Evolutionary conservation across 78 protist species (phyloP).

Genomic region (Dictyostelium purpureum): DNA sequence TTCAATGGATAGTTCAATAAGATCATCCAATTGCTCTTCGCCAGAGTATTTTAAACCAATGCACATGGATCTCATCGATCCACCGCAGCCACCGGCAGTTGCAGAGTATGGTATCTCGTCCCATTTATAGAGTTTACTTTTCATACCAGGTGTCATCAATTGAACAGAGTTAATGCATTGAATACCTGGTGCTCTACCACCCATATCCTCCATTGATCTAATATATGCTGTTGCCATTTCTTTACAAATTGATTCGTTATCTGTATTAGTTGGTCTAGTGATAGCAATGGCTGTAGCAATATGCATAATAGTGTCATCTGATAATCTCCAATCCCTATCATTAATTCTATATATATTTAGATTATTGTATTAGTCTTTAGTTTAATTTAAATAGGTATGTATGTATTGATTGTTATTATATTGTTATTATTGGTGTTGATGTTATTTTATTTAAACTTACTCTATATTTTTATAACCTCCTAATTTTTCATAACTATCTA

Average conservation of each 20-base stretch:
- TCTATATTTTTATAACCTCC: constrained; percentile 20
- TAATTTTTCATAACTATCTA: background rate
- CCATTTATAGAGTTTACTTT: constrained; percentile 25
- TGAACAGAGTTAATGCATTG: constrained; percentile 22
- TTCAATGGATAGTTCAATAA: constrained; percentile 77
- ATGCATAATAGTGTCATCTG: constrained; percentile 90
- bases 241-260: constrained; percentile 45
- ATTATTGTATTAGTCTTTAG: too few species aligned
- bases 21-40: constrained; percentile 1
- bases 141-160: constrained; percentile 23
- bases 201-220: constrained; percentile 80
- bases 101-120: constrained; percentile 25
- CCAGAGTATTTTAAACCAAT: constrained; percentile 77
- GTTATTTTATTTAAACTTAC: background rate
- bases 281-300: constrained; percentile 84
- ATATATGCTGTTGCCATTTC: constrained; percentile 68
- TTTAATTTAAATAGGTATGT: too few species aligned
- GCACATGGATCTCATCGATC: constrained; percentile 89
- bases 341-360: constrained; percentile 60
- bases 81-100: constrained; percentile 90
- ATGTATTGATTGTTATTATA: background rate
- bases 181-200: constrained; percentile 77
- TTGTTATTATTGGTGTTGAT: background rate
- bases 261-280: background rate
- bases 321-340: constrained; percentile 67